phyloP scores from a whole-genome alignment of 2,329 filamentous ascomycete genomes.

The Neofusicoccum ribis region DNA sequence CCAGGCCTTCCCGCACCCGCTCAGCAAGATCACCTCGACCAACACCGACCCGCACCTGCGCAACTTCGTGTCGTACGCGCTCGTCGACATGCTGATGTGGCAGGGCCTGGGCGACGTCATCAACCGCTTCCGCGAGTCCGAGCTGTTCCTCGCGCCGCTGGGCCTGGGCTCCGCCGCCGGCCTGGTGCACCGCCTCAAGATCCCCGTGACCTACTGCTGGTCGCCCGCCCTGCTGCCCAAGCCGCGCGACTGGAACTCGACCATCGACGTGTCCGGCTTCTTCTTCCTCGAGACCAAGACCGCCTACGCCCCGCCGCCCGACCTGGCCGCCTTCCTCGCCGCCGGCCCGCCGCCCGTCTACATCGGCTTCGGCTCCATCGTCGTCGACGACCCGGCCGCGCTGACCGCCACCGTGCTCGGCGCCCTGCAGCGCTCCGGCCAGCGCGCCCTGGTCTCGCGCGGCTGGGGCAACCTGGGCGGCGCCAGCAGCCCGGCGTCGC shows the following conservation, averaged over 20 bases:
- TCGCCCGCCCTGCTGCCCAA: conserved; percentile 67
- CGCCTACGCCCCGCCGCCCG: conserved; percentile 58
- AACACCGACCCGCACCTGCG: conserved; percentile 72
- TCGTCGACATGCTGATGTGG: conserved; percentile 78
- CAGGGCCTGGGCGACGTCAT: conserved; percentile 70
- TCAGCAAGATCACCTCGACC: conserved; percentile 72
- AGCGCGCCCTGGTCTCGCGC: conserved; percentile 71
- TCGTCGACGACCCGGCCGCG: conserved; percentile 68
- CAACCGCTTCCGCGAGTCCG: conserved; percentile 70
- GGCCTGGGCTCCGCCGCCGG: conserved; percentile 77
- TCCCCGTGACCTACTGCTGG: conserved; percentile 68
- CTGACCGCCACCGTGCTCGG: conserved; percentile 73
- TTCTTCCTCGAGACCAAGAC: conserved; percentile 72
- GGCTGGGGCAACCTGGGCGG: conserved; percentile 73
- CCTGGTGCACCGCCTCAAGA: conserved; percentile 68
- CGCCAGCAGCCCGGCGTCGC: conserved; percentile 39
- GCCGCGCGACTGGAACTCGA: conserved; percentile 65
- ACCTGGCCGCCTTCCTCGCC: conserved; percentile 45
- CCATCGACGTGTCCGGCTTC: conserved; percentile 75
- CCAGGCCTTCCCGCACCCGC: conserved; percentile 71
- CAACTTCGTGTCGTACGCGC: conserved; percentile 78
- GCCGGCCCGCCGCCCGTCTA: conserved; percentile 61
- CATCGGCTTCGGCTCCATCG: conserved; percentile 75
- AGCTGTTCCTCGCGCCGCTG: conserved; percentile 69
- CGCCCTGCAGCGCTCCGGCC: conserved; percentile 64